phyloP scores from a whole-genome alignment of 2,329 filamentous ascomycete genomes.

The Aspergillus sp. region DNA sequence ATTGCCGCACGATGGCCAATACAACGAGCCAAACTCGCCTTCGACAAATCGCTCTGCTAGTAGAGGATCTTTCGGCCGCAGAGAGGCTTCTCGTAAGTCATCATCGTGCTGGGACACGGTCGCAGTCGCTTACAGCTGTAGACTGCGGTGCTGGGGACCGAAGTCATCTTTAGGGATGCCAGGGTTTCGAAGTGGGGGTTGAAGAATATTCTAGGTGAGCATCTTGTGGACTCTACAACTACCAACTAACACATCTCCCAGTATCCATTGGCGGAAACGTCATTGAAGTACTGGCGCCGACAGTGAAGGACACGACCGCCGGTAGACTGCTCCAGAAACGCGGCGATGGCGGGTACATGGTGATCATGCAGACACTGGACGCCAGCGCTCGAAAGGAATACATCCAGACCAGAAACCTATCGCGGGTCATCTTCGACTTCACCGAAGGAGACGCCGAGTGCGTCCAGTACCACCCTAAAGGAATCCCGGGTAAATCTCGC shows the following conservation, averaged over 20 bases:
- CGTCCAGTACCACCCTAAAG: background rate
- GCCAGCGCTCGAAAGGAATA: conserved; percentile 27
- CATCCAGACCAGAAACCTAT: conserved; percentile 27
- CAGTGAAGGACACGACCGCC: conserved; percentile 29
- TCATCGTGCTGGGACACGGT: background rate
- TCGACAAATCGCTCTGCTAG: background rate
- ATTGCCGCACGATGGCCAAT: too few species aligned
- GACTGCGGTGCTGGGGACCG: conserved; percentile 27
- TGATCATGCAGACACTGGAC: conserved; percentile 40
- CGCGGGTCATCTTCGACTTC: conserved; percentile 12
- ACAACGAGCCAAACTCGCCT: too few species aligned
- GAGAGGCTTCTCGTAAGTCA: background rate
- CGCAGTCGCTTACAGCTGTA: conserved; percentile 3
- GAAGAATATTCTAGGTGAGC: conserved; percentile 31
- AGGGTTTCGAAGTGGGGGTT: conserved; percentile 31
- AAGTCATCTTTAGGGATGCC: conserved; percentile 33
- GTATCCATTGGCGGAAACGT: conserved; percentile 7
- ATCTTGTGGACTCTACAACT: background rate
- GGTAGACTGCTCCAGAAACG: conserved; percentile 33
- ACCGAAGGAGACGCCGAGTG: background rate
- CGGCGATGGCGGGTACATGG: conserved; percentile 40
- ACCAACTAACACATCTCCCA: background rate
- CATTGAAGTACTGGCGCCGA: conserved; percentile 29
- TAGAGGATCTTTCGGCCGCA: background rate
- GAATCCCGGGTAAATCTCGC: conserved; percentile 9